Percentiles rank a stretch among this genome's conserved stretches.
Conservation (phyloP, 768 basidiomycete genomes). For the Artomyces pyxidatus region DNA sequence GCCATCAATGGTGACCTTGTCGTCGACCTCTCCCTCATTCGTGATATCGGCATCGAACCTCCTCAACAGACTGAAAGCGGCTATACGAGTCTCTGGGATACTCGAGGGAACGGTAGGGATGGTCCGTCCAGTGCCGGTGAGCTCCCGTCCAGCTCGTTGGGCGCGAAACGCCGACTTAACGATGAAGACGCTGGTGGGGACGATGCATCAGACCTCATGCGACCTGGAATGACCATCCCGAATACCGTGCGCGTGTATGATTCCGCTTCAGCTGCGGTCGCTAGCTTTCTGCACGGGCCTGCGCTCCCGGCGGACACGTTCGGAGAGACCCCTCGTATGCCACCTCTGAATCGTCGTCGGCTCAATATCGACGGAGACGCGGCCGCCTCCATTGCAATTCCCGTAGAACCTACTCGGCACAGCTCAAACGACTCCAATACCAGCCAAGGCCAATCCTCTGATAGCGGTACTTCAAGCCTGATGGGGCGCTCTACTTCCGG, state of each 20-base stretch:
- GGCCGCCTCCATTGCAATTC: background rate
- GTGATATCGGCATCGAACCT: conserved; percentile 58
- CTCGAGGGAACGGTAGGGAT: conserved; percentile 42
- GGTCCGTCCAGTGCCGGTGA: conserved; percentile 36
- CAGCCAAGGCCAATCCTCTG: background rate
- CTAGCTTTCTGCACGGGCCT: conserved; percentile 38
- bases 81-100: conserved; percentile 55
- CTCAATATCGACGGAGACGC: conserved; percentile 1
- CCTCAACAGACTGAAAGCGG: conserved; percentile 32
- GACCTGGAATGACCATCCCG: background rate
- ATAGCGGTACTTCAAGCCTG: background rate
- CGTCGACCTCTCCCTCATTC: conserved; percentile 66
- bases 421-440: background rate
- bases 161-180: conserved; percentile 6
- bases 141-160: background rate
- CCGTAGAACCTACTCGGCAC: background rate
- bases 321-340: conserved; percentile 22
- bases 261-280: conserved; percentile 46
- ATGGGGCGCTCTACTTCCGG: conserved; percentile 12
- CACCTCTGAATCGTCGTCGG: conserved; percentile 19
- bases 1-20: conserved; percentile 81
- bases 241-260: conserved; percentile 30
- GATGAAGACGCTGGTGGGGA: conserved; percentile 48
- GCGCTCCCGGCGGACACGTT: conserved; percentile 19
- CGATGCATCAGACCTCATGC: conserved; percentile 19